These are phyloP conservation scores for Penicillium palitans DNA, from an alignment of 2,329 filamentous ascomycete species.

Conservation along the genomic window DNA sequence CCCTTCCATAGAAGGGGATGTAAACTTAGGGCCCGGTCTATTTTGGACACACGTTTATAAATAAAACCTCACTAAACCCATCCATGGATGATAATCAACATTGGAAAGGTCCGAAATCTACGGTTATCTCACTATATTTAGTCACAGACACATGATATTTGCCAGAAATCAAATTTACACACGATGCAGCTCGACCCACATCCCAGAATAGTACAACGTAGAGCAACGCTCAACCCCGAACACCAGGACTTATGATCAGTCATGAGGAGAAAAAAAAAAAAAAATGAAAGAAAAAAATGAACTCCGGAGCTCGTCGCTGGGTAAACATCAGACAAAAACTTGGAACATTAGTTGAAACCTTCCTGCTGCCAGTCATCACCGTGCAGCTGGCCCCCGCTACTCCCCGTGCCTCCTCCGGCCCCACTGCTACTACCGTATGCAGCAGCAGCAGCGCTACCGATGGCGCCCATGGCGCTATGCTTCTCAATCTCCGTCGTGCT, in stretches of 20 bases:
- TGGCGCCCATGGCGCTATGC: slow-evolving; percentile 59
- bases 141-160: slow-evolving; percentile 6
- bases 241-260: slow-evolving; percentile 12
- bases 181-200: slow-evolving; percentile 3
- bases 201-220: background rate
- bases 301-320: slow-evolving; percentile 23
- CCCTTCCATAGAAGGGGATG: background rate
- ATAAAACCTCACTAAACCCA: background rate
- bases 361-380: slow-evolving; percentile 66
- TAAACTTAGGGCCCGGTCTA: background rate
- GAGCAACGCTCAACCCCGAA: slow-evolving; percentile 10
- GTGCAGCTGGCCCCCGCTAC: slow-evolving; percentile 35
- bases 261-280: slow-evolving; percentile 3
- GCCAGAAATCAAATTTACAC: slow-evolving; percentile 10
- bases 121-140: background rate
- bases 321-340: slow-evolving; percentile 9
- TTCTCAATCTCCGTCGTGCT: slow-evolving; percentile 67
- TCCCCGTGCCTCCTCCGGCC: slow-evolving; percentile 23
- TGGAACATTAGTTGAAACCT: slow-evolving; percentile 48
- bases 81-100: background rate
- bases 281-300: too few relatives aligned
- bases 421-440: slow-evolving; percentile 33
- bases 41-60: background rate
- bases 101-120: background rate
- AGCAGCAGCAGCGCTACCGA: slow-evolving; percentile 43